Conservation (phyloP, 345 rosid genomes). For the Citropsis articulata region DNA sequence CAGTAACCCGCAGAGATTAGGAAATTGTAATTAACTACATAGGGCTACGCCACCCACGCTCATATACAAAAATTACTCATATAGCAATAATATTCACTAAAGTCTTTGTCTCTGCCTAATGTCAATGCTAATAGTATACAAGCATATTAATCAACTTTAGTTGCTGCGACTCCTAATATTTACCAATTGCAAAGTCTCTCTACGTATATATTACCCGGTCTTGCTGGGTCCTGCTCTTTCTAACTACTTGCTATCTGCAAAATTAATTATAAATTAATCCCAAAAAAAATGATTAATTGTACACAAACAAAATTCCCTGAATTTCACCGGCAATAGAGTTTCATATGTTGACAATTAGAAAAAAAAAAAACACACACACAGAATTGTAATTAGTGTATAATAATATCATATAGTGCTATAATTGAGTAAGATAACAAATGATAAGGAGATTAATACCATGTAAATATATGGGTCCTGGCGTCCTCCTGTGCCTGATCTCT, state of each 20-base stretch:
- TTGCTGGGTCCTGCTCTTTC: no score
- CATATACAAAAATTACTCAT: not conserved
- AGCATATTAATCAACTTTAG: not conserved
- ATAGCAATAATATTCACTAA: not conserved
- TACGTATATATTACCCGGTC: no score
- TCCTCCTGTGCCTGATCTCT: conserved; percentile 81
- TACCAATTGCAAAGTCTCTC: not conserved
- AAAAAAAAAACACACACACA: no score
- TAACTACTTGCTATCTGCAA: no score
- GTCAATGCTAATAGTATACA: not conserved
- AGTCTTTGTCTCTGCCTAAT: not conserved
- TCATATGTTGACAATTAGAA: no score
- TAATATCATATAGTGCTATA: no score
- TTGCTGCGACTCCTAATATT: not conserved
- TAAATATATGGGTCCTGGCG: conserved; percentile 75
- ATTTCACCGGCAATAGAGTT: no score
- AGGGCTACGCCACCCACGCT: not conserved
- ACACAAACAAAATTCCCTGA: no score
- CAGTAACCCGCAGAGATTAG: not conserved
- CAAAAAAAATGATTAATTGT: no score
- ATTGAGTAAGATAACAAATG: not conserved
- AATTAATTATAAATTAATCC: no score
- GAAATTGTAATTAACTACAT: not conserved
- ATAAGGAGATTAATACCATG: conserved; percentile 41
- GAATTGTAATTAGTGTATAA: no score